These are phyloP conservation scores for Domatiomyces globalis DNA, from an alignment of 2,329 filamentous ascomycete species.

Conservation along the genomic window DNA sequence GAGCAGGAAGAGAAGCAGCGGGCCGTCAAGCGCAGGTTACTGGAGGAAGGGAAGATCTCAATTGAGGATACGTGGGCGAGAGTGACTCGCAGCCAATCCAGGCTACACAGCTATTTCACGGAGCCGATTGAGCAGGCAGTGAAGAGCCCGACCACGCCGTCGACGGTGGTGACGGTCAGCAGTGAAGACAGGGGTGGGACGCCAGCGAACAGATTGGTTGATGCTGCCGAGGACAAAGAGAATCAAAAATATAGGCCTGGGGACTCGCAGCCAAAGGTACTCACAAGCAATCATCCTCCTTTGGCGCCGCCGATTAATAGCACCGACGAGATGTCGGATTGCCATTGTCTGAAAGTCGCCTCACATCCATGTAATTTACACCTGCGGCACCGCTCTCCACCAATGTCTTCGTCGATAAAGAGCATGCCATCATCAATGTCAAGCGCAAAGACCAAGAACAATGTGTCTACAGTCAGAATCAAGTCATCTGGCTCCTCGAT, in stretches of 20 bases:
- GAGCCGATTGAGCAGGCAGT: background rate
- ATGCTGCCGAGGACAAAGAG: background rate
- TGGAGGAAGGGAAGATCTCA: conserved; percentile 15
- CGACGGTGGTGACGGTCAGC: background rate
- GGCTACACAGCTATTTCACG: conserved; percentile 15
- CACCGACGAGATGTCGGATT: background rate
- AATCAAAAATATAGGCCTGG: background rate
- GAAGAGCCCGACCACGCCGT: background rate
- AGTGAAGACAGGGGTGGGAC: background rate
- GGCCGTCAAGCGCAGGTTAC: conserved; percentile 9
- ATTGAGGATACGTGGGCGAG: conserved; percentile 18
- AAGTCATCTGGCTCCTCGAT: background rate
- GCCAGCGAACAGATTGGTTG: background rate
- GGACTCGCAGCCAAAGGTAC: background rate
- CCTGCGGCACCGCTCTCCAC: background rate
- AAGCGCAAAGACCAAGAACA: too few species aligned
- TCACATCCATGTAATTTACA: background rate
- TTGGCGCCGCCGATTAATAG: background rate
- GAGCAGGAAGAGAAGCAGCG: conserved; percentile 15
- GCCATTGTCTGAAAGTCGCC: background rate
- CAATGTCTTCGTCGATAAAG: background rate
- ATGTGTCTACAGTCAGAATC: too few species aligned
- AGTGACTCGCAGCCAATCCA: conserved; percentile 14
- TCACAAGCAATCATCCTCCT: background rate
- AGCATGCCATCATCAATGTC: background rate